Percentiles rank a stretch among this genome's conserved stretches.
phyloP scores from a whole-genome alignment of 352 stramenopile species.

The Phytophthora cactorum region DNA sequence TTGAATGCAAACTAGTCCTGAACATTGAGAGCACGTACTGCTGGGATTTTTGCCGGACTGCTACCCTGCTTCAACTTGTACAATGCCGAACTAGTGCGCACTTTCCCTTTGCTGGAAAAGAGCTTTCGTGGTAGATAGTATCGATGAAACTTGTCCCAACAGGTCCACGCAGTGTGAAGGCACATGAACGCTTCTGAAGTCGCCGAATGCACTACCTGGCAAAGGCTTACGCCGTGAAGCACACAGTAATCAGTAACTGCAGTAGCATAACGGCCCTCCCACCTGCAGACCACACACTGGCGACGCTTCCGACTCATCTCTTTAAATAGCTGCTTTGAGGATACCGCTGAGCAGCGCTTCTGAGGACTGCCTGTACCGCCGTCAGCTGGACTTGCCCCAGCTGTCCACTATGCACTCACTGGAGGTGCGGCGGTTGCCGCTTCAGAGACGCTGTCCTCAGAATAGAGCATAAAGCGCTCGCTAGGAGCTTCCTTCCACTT shows the following conservation, averaged over 20 bases:
- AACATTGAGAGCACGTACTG: neutral
- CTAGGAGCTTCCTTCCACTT: slow-evolving; percentile 3
- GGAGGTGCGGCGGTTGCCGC: neutral
- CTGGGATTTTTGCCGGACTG: neutral
- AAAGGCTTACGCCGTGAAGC: neutral
- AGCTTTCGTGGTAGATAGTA: neutral
- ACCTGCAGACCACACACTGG: neutral
- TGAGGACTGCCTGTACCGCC: neutral
- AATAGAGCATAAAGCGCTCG: neutral
- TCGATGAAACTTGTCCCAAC: neutral
- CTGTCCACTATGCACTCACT: neutral
- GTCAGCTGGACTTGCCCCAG: neutral
- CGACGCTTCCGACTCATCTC: neutral
- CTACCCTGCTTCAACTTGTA: neutral
- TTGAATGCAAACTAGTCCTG: neutral
- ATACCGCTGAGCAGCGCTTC: slow-evolving; percentile 8
- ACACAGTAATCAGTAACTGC: neutral
- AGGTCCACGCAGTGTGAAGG: neutral
- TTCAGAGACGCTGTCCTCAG: neutral
- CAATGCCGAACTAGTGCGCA: neutral
- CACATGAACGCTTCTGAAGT: neutral
- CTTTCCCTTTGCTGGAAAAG: neutral
- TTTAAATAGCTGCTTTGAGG: neutral
- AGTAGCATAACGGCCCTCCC: neutral
- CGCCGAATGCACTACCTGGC: neutral